Percentiles rank a stretch among this genome's conserved stretches.
Evolutionary conservation across 2,329 filamentous ascomycete genomes (phyloP).

Genomic region (Xylaria sp.): DNA sequence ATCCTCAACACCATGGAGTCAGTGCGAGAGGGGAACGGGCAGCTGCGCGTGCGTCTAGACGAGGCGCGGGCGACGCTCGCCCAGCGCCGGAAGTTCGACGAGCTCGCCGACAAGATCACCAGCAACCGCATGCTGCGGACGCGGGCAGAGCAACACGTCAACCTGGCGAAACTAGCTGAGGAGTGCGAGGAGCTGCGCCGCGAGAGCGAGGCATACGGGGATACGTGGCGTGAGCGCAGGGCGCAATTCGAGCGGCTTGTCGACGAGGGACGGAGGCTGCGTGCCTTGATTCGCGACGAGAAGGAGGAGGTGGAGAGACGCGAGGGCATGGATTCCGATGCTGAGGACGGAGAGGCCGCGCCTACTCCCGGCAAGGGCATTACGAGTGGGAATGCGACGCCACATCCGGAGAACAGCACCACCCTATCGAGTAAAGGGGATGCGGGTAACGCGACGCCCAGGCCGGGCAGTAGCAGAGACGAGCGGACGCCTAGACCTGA

Average conservation of each 20-base stretch:
- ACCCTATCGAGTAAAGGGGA: conserved; percentile 35
- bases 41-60: conserved; percentile 79
- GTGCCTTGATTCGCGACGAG: conserved; percentile 89
- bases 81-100: conserved; percentile 86
- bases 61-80: conserved; percentile 79
- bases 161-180: conserved; percentile 82
- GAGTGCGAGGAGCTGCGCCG: conserved; percentile 89
- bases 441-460: conserved; percentile 52
- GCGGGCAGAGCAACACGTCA: conserved; percentile 82
- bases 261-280: conserved; percentile 87
- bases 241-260: conserved; percentile 91
- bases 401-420: conserved; percentile 56
- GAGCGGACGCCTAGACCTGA: conserved; percentile 47
- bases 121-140: conserved; percentile 81
- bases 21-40: conserved; percentile 78
- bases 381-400: conserved; percentile 62
- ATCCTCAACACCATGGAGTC: conserved; percentile 82
- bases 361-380: conserved; percentile 51
- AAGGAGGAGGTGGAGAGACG: conserved; percentile 92
- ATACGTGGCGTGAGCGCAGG: conserved; percentile 84
- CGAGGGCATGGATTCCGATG: conserved; percentile 80
- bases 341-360: conserved; percentile 64
- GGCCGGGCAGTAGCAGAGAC: conserved; percentile 55
- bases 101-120: conserved; percentile 86
- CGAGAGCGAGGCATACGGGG: conserved; percentile 83